Evolutionary conservation across 2,329 filamentous ascomycete species (phyloP).

Genomic region (Fusarium acutatum): DNA sequence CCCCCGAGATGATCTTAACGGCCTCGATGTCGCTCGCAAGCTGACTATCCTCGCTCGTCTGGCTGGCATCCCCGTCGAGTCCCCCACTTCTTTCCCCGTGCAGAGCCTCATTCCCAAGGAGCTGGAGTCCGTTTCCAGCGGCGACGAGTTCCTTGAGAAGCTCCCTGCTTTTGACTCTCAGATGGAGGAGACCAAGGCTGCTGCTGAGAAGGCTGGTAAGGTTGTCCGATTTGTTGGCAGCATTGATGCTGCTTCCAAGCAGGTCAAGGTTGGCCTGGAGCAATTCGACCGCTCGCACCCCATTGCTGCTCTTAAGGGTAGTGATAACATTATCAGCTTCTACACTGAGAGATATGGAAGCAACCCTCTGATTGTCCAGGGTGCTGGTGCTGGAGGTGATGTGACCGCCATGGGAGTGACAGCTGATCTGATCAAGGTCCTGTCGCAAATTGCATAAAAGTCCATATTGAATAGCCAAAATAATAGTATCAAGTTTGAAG

Average conservation of each 20-base stretch:
- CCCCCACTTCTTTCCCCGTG: constrained; percentile 89
- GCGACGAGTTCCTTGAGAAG: constrained; percentile 85
- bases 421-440: constrained; percentile 89
- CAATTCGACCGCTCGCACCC: constrained; percentile 88
- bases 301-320: constrained; percentile 94
- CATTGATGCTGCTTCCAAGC: constrained; percentile 81
- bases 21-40: constrained; percentile 92
- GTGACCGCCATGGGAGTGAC: constrained; percentile 98
- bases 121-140: constrained; percentile 78
- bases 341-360: constrained; percentile 94
- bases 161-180: constrained; percentile 84
- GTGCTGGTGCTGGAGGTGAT: constrained; percentile 91
- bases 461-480: constrained; percentile 27
- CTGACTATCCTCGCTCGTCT: constrained; percentile 92
- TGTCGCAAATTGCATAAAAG: constrained; percentile 70
- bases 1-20: constrained; percentile 86
- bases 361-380: constrained; percentile 93
- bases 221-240: constrained; percentile 94
- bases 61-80: constrained; percentile 81
- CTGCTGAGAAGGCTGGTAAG: constrained; percentile 87
- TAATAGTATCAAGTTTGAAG: constrained; percentile 24
- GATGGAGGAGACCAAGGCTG: constrained; percentile 88
- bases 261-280: constrained; percentile 92
- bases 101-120: constrained; percentile 91
- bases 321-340: constrained; percentile 99